Conservation (phyloP, 495 filamentous ascomycete genomes). For the Xylona heveae region DNA sequence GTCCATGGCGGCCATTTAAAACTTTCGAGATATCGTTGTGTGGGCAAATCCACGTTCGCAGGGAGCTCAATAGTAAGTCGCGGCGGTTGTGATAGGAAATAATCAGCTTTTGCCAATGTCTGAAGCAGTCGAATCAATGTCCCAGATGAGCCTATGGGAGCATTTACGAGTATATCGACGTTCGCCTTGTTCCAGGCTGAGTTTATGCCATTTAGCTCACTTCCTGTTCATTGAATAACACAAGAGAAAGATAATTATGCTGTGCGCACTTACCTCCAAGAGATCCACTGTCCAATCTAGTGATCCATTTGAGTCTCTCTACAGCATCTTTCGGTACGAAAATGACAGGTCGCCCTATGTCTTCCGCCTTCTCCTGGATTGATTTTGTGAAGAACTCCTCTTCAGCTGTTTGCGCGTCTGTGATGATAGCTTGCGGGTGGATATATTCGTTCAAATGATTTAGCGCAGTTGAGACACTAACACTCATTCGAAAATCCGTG, state of each 20-base stretch:
- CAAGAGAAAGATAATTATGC: background rate
- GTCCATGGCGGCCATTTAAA: slow-evolving; percentile 41
- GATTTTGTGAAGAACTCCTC: slow-evolving; percentile 32
- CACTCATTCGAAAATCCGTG: slow-evolving; percentile 25
- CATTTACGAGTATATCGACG: slow-evolving; percentile 60
- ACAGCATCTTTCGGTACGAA: slow-evolving; percentile 37
- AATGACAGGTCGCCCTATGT: slow-evolving; percentile 30
- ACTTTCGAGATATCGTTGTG: slow-evolving; percentile 32
- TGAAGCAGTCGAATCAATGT: slow-evolving; percentile 50
- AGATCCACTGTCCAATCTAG: slow-evolving; percentile 48
- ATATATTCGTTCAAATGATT: slow-evolving; percentile 27
- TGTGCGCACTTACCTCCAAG: slow-evolving; percentile 30
- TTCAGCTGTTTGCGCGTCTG: slow-evolving; percentile 27
- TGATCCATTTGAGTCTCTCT: slow-evolving; percentile 51
- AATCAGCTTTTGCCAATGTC: slow-evolving; percentile 54
- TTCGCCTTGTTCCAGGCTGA: slow-evolving; percentile 52
- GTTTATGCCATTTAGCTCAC: slow-evolving; percentile 5
- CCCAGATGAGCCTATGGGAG: slow-evolving; percentile 41
- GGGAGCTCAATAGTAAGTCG: slow-evolving; percentile 68
- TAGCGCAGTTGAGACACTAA: slow-evolving; percentile 14
- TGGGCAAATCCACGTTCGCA: slow-evolving; percentile 34
- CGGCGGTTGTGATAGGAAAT: slow-evolving; percentile 37
- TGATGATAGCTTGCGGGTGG: slow-evolving; percentile 33
- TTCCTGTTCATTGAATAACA: background rate
- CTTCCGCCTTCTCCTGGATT: slow-evolving; percentile 22